Evolutionary conservation across 257 asterid species (phyloP).

Genomic region (Haberlea rhodopensis): DNA sequence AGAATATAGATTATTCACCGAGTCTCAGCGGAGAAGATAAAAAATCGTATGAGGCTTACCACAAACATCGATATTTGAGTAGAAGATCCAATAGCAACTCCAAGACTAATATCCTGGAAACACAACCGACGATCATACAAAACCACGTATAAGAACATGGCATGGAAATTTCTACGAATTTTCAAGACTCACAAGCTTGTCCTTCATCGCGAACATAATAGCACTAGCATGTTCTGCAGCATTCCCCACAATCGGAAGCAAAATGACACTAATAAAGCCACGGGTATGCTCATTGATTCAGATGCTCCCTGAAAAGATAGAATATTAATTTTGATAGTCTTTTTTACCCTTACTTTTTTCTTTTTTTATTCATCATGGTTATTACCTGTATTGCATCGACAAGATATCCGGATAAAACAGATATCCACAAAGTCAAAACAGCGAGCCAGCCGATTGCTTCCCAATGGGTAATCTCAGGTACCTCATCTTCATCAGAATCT

Average conservation of each 20-base stretch:
- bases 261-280: slow-evolving; percentile 76
- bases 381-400: slow-evolving; percentile 76
- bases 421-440: slow-evolving; percentile 55
- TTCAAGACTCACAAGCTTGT: slow-evolving; percentile 38
- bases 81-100: slow-evolving; percentile 98
- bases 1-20: background rate
- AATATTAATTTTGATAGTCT: background rate
- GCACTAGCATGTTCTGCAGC: slow-evolving; percentile 99
- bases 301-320: slow-evolving; percentile 74
- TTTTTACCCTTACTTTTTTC: background rate
- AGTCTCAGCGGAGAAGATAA: background rate
- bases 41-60: slow-evolving; percentile 42
- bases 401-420: slow-evolving; percentile 65
- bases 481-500: slow-evolving; percentile 54
- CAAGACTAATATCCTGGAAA: slow-evolving; percentile 24
- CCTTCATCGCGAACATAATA: slow-evolving; percentile 98
- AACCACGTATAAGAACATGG: background rate
- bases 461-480: slow-evolving; percentile 63
- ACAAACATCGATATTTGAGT: slow-evolving; percentile 99
- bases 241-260: slow-evolving; percentile 93
- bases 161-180: background rate
- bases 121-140: background rate
- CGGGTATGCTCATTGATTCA: slow-evolving; percentile 64
- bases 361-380: background rate
- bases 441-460: slow-evolving; percentile 66